Base-by-base conservation (phyloP, 805 yeast species). In the Monosporozyma siamensis region DNA sequence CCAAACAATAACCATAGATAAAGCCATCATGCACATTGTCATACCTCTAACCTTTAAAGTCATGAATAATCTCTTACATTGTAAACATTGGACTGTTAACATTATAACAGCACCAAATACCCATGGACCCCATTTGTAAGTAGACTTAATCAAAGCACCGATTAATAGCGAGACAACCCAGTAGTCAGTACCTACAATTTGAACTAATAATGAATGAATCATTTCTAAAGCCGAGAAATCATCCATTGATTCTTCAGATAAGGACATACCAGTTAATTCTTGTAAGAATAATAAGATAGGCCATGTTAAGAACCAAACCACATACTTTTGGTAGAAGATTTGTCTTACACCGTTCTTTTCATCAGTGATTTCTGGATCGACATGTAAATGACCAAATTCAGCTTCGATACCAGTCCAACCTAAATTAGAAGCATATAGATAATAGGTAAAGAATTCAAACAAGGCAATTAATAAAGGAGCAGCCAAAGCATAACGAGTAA, bases 21-120 rank as follows among this genome's bases (percentile, higher is more conserved):
- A 22, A 20, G 39, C 40, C 46, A 59, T 55, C 37, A 58, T 49
- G 25, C 44, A 43, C 11, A 50, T 49, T 14, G 54, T 52, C 32
- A 54, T 54, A 11, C 41, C 41, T 38, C 55, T 55, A 14, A 48
- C 34, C 32, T 46, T 49, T 17, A 39, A 44, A 11, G 47, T 54
- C 34, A 49, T 35, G 51, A 15, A 72, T 42, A 49, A 53, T 44
- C 50, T 45, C 7, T 54, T 52, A 14, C 55, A 51, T 22, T 58
- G 54, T 43, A 56, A 40, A 12, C 51, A 43, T 36, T 48, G 40
- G 20, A 53, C 44, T 9, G 49, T 43, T 35, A 92, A 72, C 48
- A 77, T 70, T 17, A 62, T 54, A 53, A 63, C 54, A 6, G 82
- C 80, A 46, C 97, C 97, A 62, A 87, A 75, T 34, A 80, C 70